These are phyloP conservation scores for Gardenia jasminoides DNA, from an alignment of 257 asterid genomes.

Conservation along the genomic window DNA sequence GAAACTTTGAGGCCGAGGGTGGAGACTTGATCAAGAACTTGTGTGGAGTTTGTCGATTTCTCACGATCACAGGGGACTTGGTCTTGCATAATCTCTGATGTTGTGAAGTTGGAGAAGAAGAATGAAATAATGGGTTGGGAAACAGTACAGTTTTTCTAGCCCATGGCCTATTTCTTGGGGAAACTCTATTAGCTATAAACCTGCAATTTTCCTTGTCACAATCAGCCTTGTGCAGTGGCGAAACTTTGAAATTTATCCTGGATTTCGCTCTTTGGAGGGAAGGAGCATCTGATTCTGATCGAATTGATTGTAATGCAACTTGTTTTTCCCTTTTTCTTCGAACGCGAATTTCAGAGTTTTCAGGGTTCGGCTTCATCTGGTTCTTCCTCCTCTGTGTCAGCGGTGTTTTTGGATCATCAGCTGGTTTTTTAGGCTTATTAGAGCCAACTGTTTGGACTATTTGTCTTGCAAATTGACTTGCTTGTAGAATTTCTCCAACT, in stretches of 20 bases:
- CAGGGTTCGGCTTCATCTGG: conserved; percentile 30
- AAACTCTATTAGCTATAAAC: conserved; percentile 71
- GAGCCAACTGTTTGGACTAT: conserved; percentile 51
- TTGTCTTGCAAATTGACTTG: conserved; percentile 65
- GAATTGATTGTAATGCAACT: conserved; percentile 31
- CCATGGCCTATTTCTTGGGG: conserved; percentile 89
- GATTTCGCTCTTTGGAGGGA: conserved; percentile 61
- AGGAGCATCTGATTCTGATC: conserved; percentile 42
- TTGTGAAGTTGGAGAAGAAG: conserved; percentile 57
- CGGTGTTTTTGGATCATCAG: conserved; percentile 82
- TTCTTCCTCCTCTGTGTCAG: conserved; percentile 30
- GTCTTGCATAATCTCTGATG: conserved; percentile 53
- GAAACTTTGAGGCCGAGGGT: conserved; percentile 33
- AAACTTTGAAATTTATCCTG: conserved; percentile 71
- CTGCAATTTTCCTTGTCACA: conserved; percentile 62
- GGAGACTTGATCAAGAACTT: conserved; percentile 86
- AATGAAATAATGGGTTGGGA: conserved; percentile 74
- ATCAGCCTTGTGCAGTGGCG: conserved; percentile 44
- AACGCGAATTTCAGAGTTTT: conserved; percentile 45
- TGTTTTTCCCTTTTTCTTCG: conserved; percentile 74
- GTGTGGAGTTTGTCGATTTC: conserved; percentile 55
- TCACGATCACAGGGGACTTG: conserved; percentile 54
- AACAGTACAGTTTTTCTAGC: conserved; percentile 76
- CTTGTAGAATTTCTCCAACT: conserved; percentile 69
- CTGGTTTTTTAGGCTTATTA: conserved; percentile 25